Conservation (phyloP, 139 green algal species). For the Chlamydomonas sp. region DNA sequence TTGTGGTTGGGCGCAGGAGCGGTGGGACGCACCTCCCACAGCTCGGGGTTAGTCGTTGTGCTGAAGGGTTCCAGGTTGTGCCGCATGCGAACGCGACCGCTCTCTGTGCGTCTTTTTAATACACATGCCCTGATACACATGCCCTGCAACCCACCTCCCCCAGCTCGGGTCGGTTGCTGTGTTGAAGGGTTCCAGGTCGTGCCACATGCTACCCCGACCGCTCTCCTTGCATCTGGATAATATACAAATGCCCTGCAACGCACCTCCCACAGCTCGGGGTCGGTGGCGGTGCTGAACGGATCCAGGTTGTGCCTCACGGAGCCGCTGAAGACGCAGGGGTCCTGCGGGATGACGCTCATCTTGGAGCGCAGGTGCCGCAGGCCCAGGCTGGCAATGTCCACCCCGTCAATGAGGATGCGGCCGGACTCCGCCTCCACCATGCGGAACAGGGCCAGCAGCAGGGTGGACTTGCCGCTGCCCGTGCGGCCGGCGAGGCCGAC, state of each 20-base stretch:
- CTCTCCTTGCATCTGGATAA: no score
- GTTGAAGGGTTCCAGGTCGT: conserved; percentile 90
- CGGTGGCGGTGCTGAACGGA: conserved; percentile 78
- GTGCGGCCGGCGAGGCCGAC: conserved; percentile 88
- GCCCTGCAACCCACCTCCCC: conserved; percentile 65
- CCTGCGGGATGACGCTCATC: conserved; percentile 91
- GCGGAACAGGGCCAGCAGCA: conserved; percentile 88
- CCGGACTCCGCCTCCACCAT: conserved; percentile 86
- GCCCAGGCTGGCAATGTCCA: conserved; percentile 80
- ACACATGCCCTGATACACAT: no score
- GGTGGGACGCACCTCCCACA: conserved; percentile 73
- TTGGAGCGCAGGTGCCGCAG: conserved; percentile 77
- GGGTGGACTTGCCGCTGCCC: conserved; percentile 85
- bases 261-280: conserved; percentile 83
- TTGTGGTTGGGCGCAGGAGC: no score
- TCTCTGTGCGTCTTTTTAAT: no score
- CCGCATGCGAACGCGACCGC: no score
- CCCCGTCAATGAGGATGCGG: conserved; percentile 83
- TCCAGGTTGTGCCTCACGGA: conserved; percentile 94
- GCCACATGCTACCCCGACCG: no score
- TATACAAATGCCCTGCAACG: background rate
- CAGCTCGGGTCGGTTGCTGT: conserved; percentile 76
- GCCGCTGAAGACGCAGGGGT: conserved; percentile 91
- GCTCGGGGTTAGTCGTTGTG: background rate
- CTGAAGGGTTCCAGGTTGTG: no score